These are phyloP conservation scores for Leersia perrieri DNA, from an alignment of 176 grass and related monocot species.

Conservation along the genomic window DNA sequence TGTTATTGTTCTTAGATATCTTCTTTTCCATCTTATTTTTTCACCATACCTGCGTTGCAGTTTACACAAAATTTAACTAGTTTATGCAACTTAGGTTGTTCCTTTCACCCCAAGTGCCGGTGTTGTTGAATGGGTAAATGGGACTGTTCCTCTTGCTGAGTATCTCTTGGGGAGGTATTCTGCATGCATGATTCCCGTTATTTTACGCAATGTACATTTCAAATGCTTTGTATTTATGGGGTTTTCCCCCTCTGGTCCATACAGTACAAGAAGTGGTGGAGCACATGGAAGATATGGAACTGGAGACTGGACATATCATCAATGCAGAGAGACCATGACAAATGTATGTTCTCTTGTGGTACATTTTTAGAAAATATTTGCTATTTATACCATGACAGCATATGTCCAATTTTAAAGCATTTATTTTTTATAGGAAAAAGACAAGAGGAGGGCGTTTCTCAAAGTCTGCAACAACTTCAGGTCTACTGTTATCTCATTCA, in stretches of 20 bases:
- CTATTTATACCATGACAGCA: slow-evolving; percentile 3
- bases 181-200: slow-evolving; percentile 16
- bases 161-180: slow-evolving; percentile 90
- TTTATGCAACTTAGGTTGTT: slow-evolving; percentile 66
- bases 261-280: slow-evolving; percentile 74
- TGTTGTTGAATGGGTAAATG: slow-evolving; percentile 96
- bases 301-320: slow-evolving; percentile 92
- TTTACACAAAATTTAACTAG: slow-evolving; percentile 10
- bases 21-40: background rate
- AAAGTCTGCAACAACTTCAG: slow-evolving; percentile 86
- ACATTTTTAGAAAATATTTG: slow-evolving; percentile 13
- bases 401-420: slow-evolving; percentile 1
- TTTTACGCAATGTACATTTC: slow-evolving; percentile 18
- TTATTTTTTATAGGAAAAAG: slow-evolving; percentile 76
- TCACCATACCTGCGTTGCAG: slow-evolving; percentile 5
- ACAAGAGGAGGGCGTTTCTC: slow-evolving; percentile 83
- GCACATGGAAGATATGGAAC: slow-evolving; percentile 83
- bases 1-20: background rate
- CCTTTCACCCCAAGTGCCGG: slow-evolving; percentile 97
- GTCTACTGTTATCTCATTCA: slow-evolving; percentile 44
- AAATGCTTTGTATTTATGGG: slow-evolving; percentile 20
- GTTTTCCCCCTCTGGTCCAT: slow-evolving; percentile 28
- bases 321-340: slow-evolving; percentile 75
- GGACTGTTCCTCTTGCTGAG: slow-evolving; percentile 81
- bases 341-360: slow-evolving; percentile 53